phyloP scores from a whole-genome alignment of 2,329 filamentous ascomycete genomes.

The Aspergillus novoparasiticus region DNA sequence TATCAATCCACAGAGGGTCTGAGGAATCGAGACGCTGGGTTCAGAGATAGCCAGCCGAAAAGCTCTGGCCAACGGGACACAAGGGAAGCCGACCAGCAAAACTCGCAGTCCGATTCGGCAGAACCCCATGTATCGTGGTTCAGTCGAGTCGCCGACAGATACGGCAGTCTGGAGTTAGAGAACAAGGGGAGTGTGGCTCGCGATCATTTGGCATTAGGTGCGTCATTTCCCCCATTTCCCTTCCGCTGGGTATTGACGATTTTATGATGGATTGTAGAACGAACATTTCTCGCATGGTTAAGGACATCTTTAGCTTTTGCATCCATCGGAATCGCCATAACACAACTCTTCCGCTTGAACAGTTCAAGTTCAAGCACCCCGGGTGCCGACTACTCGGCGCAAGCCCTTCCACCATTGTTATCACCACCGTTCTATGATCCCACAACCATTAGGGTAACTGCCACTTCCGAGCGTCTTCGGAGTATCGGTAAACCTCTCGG shows the following conservation, averaged over 20 bases:
- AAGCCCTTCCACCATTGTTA: conserved; percentile 22
- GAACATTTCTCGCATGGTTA: conserved; percentile 70
- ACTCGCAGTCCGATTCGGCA: conserved; percentile 11
- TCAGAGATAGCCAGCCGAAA: conserved; percentile 15
- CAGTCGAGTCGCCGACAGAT: conserved; percentile 56
- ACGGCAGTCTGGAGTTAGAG: conserved; percentile 64
- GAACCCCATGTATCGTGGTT: conserved; percentile 45
- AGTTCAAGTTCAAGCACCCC: conserved; percentile 37
- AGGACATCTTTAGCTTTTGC: conserved; percentile 68
- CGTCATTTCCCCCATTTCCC: conserved; percentile 19
- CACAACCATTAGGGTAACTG: conserved; percentile 17
- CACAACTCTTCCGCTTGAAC: conserved; percentile 68
- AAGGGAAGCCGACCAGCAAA: conserved; percentile 9
- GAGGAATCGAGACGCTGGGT: conserved; percentile 18
- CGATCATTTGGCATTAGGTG: conserved; percentile 66
- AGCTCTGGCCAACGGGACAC: conserved; percentile 10
- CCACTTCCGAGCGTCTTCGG: conserved; percentile 39
- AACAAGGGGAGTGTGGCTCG: conserved; percentile 68
- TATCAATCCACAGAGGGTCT: conserved; percentile 37
- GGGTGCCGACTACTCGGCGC: conserved; percentile 14
- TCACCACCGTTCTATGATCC: conserved; percentile 24
- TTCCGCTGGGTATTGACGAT: neutral
- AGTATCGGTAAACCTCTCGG: conserved; percentile 64
- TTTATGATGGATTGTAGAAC: conserved; percentile 47
- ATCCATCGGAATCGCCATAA: conserved; percentile 66